Evolutionary conservation across 805 yeast species (phyloP).

Genomic region (Saccharomycodes ludwigii): DNA sequence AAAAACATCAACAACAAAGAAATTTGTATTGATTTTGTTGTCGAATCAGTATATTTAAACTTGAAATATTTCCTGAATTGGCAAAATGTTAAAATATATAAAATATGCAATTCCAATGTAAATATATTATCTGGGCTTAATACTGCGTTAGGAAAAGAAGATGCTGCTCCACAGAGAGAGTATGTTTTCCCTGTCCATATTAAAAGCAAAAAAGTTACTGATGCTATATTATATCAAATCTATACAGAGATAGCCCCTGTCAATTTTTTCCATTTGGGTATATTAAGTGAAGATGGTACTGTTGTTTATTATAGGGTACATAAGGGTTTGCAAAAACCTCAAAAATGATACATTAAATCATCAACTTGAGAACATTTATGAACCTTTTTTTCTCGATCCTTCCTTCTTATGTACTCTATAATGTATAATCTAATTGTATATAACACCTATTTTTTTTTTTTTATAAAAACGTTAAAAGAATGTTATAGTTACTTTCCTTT

Average conservation of each 20-base stretch:
- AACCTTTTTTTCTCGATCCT: no score
- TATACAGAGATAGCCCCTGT: slow-evolving; percentile 10
- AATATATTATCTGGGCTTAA: no score
- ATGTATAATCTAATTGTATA: no score
- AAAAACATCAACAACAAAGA: no score
- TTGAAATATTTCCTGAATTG: not conserved
- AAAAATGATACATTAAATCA: slow-evolving; percentile 1
- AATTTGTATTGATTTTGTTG: not conserved
- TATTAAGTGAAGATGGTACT: slow-evolving; percentile 55
- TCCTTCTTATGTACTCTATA: no score
- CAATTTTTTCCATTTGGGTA: slow-evolving; percentile 37
- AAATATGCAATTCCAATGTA: no score
- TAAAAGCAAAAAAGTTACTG: slow-evolving; percentile 14
- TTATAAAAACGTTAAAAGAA: no score
- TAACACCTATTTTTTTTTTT: no score
- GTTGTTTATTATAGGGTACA: slow-evolving; percentile 57
- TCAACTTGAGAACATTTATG: not conserved
- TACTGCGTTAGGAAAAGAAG: not conserved
- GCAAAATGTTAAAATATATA: no score
- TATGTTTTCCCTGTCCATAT: slow-evolving; percentile 20
- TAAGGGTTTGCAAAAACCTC: slow-evolving; percentile 53
- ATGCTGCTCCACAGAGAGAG: slow-evolving; percentile 7
- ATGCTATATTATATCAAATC: not conserved
- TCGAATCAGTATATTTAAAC: not conserved
- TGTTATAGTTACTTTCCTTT: slow-evolving; percentile 1